phyloP scores from a whole-genome alignment of 768 basidiomycete species.

The Amanita phalloides region DNA sequence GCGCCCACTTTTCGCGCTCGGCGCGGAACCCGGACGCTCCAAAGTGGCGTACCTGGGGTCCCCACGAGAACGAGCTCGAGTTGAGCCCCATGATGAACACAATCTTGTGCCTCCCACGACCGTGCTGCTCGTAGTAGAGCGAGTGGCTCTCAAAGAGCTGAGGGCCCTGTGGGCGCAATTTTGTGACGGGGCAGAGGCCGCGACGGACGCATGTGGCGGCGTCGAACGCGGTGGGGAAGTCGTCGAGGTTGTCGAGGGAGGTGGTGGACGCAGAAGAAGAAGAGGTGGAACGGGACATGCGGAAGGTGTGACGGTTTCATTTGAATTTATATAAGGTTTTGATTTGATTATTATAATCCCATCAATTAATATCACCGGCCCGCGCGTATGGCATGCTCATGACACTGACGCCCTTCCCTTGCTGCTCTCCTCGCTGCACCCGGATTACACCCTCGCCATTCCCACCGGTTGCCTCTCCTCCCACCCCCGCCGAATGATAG shows the following conservation, averaged over 20 bases:
- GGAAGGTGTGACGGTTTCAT: not conserved
- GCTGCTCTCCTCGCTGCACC: not conserved
- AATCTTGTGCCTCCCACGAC: constrained; percentile 47
- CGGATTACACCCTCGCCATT: too few relatives aligned
- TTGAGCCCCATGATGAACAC: constrained; percentile 77
- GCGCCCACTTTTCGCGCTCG: constrained; percentile 1
- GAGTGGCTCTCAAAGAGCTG: constrained; percentile 54
- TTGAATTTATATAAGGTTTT: too few relatives aligned
- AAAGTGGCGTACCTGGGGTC: constrained; percentile 55
- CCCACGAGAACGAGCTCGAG: constrained; percentile 54
- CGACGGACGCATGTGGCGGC: constrained; percentile 51
- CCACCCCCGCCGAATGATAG: not conserved
- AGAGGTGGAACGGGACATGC: not conserved
- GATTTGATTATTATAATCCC: too few relatives aligned
- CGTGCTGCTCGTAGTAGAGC: constrained; percentile 75
- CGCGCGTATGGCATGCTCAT: too few relatives aligned
- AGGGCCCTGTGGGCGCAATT: constrained; percentile 32
- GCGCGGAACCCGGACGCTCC: constrained; percentile 18
- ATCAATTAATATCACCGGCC: not conserved
- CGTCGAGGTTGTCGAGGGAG: constrained; percentile 2
- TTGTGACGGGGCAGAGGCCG: constrained; percentile 68
- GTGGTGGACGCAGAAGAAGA: not conserved
- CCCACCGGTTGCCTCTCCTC: not conserved
- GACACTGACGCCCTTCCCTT: too few relatives aligned
- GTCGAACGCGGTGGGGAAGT: constrained; percentile 42